Evolutionary conservation across 2,329 filamentous ascomycete genomes (phyloP).

Genomic region (Alternaria panax): DNA sequence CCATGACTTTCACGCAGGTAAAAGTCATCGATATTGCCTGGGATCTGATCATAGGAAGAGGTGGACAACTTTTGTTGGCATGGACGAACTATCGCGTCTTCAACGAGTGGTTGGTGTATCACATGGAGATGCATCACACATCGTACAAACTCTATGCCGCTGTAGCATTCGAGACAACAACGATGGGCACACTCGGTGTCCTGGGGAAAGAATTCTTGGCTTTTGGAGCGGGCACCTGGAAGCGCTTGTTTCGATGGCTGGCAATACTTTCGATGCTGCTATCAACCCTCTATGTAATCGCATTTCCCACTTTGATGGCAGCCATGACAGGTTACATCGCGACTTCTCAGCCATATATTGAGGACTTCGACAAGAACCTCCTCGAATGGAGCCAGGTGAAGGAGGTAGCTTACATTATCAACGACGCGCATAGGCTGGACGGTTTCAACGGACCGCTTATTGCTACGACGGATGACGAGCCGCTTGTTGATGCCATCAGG

Average conservation of each 20-base stretch:
- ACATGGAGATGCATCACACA: slow-evolving; percentile 45
- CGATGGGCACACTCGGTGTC: slow-evolving; percentile 41
- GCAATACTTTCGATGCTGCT: slow-evolving; percentile 42
- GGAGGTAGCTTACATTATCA: slow-evolving; percentile 23
- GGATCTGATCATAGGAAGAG: slow-evolving; percentile 49
- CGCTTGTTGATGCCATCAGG: slow-evolving; percentile 9
- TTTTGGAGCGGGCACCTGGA: slow-evolving; percentile 33
- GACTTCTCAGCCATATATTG: slow-evolving; percentile 38
- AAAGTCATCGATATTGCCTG: slow-evolving; percentile 50
- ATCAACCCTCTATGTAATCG: slow-evolving; percentile 43
- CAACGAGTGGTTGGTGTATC: slow-evolving; percentile 46
- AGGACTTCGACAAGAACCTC: slow-evolving; percentile 35
- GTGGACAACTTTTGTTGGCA: slow-evolving; percentile 44
- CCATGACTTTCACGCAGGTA: slow-evolving; percentile 45
- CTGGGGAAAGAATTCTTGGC: slow-evolving; percentile 39
- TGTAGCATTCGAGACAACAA: slow-evolving; percentile 40
- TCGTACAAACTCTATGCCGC: slow-evolving; percentile 41
- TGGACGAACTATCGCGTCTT: slow-evolving; percentile 49
- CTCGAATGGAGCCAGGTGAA: slow-evolving; percentile 31
- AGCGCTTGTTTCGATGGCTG: slow-evolving; percentile 44
- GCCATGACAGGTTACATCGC: slow-evolving; percentile 53
- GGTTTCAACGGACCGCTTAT: slow-evolving; percentile 23
- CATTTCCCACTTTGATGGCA: slow-evolving; percentile 48
- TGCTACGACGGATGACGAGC: neutral
- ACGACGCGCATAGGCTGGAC: slow-evolving; percentile 27